Base-by-base conservation (phyloP, 2,329 filamentous ascomycete genomes). In the Didymosphaeria variabile region DNA sequence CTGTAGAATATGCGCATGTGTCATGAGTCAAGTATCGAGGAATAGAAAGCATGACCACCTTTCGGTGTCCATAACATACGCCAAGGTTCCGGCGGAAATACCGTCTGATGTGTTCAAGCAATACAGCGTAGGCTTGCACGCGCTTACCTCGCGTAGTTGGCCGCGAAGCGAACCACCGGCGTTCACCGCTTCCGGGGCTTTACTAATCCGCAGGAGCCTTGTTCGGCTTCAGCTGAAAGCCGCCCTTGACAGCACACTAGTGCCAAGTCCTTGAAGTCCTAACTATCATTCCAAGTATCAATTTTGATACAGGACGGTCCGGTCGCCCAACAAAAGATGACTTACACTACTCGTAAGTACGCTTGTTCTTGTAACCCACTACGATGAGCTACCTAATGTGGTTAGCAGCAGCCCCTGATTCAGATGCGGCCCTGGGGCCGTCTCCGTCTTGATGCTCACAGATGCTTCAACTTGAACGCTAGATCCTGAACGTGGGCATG, bases 1-100 rank as follows among this genome's bases (percentile, higher is more conserved):
- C 19, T n/a, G 29, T 36, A 29, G n/a, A 10, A n/a, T 29, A 19
- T 21, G 40, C 36, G 26, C 15, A 29, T 32, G 38, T 26, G 23
- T 21, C 26, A 31, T 47, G 31, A 29, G 40, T 34, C 29, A 21
- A 45, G n/a, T 36, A 36, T 55, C 38, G 40, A 46, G 38, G 19
- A 47, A 46, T n/a, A 36, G 31, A n/a, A 23, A 45, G 52, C 40
- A 7, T 55, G 40, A 32, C 40, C 40, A 46, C 42, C 36, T 31
- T 55, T 55, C 53, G 53, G 53, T 55, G 53, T 55, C 53, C 53
- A 46, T 46, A n/a, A 36, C 26, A 29, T 47, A 42, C 29, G 42
- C 53, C 53, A 40, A 47, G 31, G 36, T 55, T 21, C 52, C 52
- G 40, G 42, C 42, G 53, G 53, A 31, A 51, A 7, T 21, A 7